Percentiles rank a stretch among this genome's conserved stretches.
These are phyloP conservation scores for Micractinium conductrix DNA, from an alignment of 139 green algal genomes.

Conservation along the genomic window DNA sequence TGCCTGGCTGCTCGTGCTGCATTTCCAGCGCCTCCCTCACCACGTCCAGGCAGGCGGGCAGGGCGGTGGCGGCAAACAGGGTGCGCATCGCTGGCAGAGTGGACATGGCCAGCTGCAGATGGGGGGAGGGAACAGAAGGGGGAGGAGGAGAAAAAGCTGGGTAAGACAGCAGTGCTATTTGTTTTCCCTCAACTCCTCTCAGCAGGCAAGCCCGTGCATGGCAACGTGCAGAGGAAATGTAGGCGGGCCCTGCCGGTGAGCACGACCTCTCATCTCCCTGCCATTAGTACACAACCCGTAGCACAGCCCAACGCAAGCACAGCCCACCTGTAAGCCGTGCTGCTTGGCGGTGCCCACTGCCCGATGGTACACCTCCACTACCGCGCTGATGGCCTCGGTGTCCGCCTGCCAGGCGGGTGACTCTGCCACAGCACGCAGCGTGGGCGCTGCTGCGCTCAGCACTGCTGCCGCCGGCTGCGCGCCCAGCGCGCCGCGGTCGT, in stretches of 20 bases:
- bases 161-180: not conserved
- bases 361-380: constrained; percentile 64
- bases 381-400: constrained; percentile 45
- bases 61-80: constrained; percentile 44
- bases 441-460: constrained; percentile 51
- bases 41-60: constrained; percentile 52
- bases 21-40: constrained; percentile 66
- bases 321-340: constrained; percentile 27
- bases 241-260: too few relatives aligned
- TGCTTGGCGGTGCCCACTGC: constrained; percentile 33
- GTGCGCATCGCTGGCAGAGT: constrained; percentile 44
- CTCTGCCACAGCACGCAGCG: constrained; percentile 49
- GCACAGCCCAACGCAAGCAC: too few relatives aligned
- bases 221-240: too few relatives aligned
- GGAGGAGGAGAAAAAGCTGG: not conserved
- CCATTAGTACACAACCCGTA: too few relatives aligned
- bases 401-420: constrained; percentile 48
- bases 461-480: constrained; percentile 26
- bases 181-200: too few relatives aligned
- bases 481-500: constrained; percentile 39
- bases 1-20: constrained; percentile 34
- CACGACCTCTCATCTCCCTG: too few relatives aligned
- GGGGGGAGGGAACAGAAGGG: not conserved
- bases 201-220: too few relatives aligned
- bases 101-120: constrained; percentile 53